phyloP scores from a whole-genome alignment of 306 rosid genomes.

The Fragaria nilgerrensis region DNA sequence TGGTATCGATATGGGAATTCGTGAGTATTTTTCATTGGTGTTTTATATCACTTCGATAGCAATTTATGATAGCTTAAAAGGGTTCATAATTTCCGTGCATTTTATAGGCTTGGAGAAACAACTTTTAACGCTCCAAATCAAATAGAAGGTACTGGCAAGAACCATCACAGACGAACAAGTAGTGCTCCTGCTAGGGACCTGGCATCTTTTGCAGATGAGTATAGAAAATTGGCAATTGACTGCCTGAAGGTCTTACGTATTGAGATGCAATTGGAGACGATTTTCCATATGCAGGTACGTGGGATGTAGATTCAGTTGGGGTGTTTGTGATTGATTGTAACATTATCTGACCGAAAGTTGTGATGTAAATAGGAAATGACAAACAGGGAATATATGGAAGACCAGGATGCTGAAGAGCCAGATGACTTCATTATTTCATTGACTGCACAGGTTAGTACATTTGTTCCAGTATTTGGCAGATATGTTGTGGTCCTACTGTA shows the following conservation, averaged over 20 bases:
- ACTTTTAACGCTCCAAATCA: slow-evolving; percentile 55
- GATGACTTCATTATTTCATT: slow-evolving; percentile 94
- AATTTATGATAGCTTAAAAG: slow-evolving; percentile 16
- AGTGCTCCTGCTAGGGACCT: slow-evolving; percentile 65
- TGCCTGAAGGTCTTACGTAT: slow-evolving; percentile 92
- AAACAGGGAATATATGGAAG: slow-evolving; percentile 85
- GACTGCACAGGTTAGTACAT: slow-evolving; percentile 72
- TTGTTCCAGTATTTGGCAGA: slow-evolving; percentile 1
- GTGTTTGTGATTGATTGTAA: slow-evolving; percentile 1
- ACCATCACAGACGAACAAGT: slow-evolving; percentile 46
- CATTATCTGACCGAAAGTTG: slow-evolving; percentile 25
- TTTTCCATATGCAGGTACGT: slow-evolving; percentile 95
- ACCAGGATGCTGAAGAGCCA: slow-evolving; percentile 99
- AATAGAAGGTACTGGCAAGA: slow-evolving; percentile 41
- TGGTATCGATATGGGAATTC: not conserved
- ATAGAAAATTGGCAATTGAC: slow-evolving; percentile 88
- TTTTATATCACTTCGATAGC: not conserved
- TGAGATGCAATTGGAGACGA: slow-evolving; percentile 95
- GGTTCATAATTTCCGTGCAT: slow-evolving; percentile 27
- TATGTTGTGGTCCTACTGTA: not conserved
- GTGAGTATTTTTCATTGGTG: not conserved
- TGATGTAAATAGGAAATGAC: slow-evolving; percentile 78
- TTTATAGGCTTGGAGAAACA: slow-evolving; percentile 73
- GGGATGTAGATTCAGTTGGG: not conserved
- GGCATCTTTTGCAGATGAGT: slow-evolving; percentile 86